Conservation (phyloP, 805 yeast genomes). For the Ogataea neopini region DNA sequence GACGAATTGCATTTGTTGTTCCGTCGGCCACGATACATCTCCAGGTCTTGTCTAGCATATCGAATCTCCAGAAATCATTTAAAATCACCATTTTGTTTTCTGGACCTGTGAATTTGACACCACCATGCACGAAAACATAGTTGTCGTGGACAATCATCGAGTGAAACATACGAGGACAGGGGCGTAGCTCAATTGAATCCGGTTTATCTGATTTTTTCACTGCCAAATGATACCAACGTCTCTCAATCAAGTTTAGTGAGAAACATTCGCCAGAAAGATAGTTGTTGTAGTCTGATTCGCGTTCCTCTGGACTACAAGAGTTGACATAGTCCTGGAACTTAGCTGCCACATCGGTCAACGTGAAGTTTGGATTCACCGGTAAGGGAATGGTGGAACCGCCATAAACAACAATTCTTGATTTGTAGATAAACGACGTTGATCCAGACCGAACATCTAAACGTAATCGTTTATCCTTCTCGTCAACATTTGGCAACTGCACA, state of each 20-base stretch:
- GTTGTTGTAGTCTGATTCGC: conserved; percentile 22
- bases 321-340: conserved; percentile 33
- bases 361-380: conserved; percentile 40
- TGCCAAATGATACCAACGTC: conserved; percentile 52
- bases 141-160: conserved; percentile 53
- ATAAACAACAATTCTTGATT: conserved; percentile 60
- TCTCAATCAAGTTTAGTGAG: conserved; percentile 56
- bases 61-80: conserved; percentile 72
- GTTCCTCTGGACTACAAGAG: background rate
- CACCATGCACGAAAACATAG: conserved; percentile 64
- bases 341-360: conserved; percentile 40
- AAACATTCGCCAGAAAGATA: conserved; percentile 67
- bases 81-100: conserved; percentile 44
- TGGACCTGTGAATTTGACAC: conserved; percentile 46
- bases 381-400: conserved; percentile 71
- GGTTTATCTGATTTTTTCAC: conserved; percentile 22
- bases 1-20: conserved; percentile 28
- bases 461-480: conserved; percentile 50
- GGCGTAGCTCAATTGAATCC: conserved; percentile 11
- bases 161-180: conserved; percentile 59
- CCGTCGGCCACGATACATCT: conserved; percentile 42
- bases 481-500: conserved; percentile 54
- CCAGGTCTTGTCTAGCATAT: conserved; percentile 57
- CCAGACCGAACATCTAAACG: conserved; percentile 68
- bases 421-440: conserved; percentile 55